These are phyloP conservation scores for Simplicillium aogashimaense DNA, from an alignment of 2,329 filamentous ascomycete species.

Conservation along the genomic window DNA sequence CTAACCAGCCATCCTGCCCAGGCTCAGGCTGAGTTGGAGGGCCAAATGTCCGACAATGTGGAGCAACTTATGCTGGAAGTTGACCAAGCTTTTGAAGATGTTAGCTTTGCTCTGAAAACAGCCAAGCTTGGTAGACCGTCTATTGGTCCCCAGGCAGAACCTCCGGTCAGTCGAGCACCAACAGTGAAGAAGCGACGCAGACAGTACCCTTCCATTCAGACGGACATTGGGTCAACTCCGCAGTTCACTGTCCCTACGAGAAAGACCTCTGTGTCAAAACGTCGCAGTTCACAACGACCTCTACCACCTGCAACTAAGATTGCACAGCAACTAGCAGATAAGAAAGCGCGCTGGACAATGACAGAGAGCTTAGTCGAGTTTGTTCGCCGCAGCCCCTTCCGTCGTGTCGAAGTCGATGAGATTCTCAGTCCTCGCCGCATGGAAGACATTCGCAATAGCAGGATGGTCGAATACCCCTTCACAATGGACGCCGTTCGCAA, in stretches of 20 bases:
- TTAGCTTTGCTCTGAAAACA: slow-evolving; percentile 29
- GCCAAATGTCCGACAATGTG: slow-evolving; percentile 21
- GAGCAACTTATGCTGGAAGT: slow-evolving; percentile 37
- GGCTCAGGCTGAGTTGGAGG: too few species aligned
- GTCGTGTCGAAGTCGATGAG: slow-evolving; percentile 47
- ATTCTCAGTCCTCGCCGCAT: slow-evolving; percentile 45
- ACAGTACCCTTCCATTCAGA: slow-evolving; percentile 2
- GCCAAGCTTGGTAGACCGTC: slow-evolving; percentile 7
- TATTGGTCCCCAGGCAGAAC: too few species aligned
- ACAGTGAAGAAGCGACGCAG: slow-evolving; percentile 8
- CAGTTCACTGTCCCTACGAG: too few species aligned
- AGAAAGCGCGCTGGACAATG: slow-evolving; percentile 32
- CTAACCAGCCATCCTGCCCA: too few species aligned
- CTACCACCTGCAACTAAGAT: neutral
- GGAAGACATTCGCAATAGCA: slow-evolving; percentile 18
- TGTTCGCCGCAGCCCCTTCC: slow-evolving; percentile 44
- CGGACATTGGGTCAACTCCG: too few species aligned
- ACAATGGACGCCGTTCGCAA: too few species aligned
- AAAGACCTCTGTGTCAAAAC: too few species aligned
- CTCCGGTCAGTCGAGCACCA: too few species aligned
- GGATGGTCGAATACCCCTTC: too few species aligned
- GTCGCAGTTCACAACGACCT: too few species aligned
- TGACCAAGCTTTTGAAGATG: slow-evolving; percentile 38
- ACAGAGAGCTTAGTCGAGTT: slow-evolving; percentile 48
- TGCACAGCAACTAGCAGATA: slow-evolving; percentile 10